Percentiles rank a stretch among this genome's conserved stretches.
These are phyloP conservation scores for Capillidium heterosporum DNA, from an alignment of 371 early-diverging fungal species.

Conservation along the genomic window DNA sequence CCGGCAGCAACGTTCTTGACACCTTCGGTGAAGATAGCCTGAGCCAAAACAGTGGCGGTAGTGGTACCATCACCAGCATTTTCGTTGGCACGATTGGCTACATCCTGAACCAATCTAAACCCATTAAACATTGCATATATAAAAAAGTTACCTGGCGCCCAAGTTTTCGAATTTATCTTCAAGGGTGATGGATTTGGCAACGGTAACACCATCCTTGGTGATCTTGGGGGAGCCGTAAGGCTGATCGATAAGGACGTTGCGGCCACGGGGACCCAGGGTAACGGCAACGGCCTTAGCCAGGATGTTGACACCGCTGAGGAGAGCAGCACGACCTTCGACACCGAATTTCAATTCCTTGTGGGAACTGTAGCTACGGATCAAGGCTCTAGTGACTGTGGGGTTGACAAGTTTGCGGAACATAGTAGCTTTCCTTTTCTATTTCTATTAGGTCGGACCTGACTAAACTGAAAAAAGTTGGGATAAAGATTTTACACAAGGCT, in stretches of 20 bases:
- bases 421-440: no score
- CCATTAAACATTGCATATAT: background rate
- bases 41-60: slow-evolving; percentile 93
- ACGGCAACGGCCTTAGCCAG: slow-evolving; percentile 95
- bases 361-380: slow-evolving; percentile 52
- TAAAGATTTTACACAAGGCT: no score
- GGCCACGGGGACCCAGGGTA: slow-evolving; percentile 95
- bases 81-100: slow-evolving; percentile 98
- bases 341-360: slow-evolving; percentile 95
- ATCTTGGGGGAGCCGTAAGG: slow-evolving; percentile 95
- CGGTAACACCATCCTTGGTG: slow-evolving; percentile 98
- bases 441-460: no score
- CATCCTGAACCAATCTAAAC: slow-evolving; percentile 88
- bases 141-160: slow-evolving; percentile 55
- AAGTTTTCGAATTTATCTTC: slow-evolving; percentile 96
- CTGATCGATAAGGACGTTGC: slow-evolving; percentile 95
- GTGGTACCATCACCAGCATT: slow-evolving; percentile 97
- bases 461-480: no score
- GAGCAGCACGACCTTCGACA: slow-evolving; percentile 80
- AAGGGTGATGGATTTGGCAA: slow-evolving; percentile 88
- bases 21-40: slow-evolving; percentile 95
- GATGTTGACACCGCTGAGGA: slow-evolving; percentile 86
- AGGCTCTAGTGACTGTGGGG: background rate
- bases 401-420: no score
- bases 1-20: slow-evolving; percentile 97